phyloP scores from a whole-genome alignment of 2,329 filamentous ascomycete species.

The Hymenoscyphus albidus region DNA sequence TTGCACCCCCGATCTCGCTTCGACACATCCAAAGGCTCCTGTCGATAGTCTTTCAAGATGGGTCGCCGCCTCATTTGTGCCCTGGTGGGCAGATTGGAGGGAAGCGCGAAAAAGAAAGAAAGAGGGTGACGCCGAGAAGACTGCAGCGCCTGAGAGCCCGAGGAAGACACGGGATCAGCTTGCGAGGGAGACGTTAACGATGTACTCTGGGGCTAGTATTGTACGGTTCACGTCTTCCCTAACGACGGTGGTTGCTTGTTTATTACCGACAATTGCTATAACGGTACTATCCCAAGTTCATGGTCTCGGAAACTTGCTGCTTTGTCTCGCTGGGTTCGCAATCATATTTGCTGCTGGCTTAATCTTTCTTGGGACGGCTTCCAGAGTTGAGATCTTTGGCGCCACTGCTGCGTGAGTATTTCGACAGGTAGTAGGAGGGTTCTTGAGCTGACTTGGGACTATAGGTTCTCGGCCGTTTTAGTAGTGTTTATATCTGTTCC shows the following conservation, averaged over 20 bases:
- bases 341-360: conserved; percentile 13
- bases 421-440: not conserved
- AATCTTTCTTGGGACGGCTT: conserved; percentile 8
- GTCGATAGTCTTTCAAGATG: conserved; percentile 9
- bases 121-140: not conserved
- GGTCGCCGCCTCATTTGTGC: conserved; percentile 6
- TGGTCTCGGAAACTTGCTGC: conserved; percentile 2
- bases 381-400: conserved; percentile 15
- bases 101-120: not conserved
- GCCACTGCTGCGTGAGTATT: conserved; percentile 12
- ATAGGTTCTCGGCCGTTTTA: conserved; percentile 7
- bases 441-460: not conserved
- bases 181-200: conserved; percentile 2
- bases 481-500: conserved; percentile 8
- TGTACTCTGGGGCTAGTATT: conserved; percentile 5
- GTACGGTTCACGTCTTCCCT: conserved; percentile 9
- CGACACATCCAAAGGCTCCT: not conserved
- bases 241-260: conserved; percentile 12
- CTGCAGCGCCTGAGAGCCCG: not conserved
- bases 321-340: conserved; percentile 12
- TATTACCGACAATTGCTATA: conserved; percentile 15
- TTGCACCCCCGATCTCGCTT: conserved; percentile 6
- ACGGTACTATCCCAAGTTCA: conserved; percentile 10
- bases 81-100: not conserved
- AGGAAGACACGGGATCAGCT: not conserved